Evolutionary conservation across 2,329 filamentous ascomycete species (phyloP).

Genomic region (Furcasterigmium sp.): DNA sequence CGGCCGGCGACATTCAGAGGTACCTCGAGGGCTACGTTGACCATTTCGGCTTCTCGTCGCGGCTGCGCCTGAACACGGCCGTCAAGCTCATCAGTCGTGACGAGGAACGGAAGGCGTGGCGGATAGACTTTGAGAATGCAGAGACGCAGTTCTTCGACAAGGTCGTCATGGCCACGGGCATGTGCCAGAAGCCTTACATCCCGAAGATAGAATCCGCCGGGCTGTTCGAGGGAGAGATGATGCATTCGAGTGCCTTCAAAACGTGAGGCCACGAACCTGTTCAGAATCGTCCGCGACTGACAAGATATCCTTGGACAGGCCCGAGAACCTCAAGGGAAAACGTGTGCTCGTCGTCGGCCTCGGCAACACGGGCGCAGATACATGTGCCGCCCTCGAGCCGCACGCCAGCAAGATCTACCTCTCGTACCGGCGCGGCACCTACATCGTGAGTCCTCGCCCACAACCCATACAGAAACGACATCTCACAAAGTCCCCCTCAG

Average conservation of each 20-base stretch:
- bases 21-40: slow-evolving; percentile 35
- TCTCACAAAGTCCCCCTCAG: too few species aligned
- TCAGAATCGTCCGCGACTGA: not conserved
- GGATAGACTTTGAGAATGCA: not conserved
- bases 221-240: slow-evolving; percentile 10
- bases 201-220: slow-evolving; percentile 8
- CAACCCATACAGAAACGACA: too few species aligned
- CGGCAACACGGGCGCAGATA: slow-evolving; percentile 73
- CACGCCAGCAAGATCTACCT: not conserved
- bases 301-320: not conserved
- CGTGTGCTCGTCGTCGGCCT: slow-evolving; percentile 71
- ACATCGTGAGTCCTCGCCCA: not conserved
- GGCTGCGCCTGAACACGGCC: slow-evolving; percentile 16
- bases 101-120: slow-evolving; percentile 3
- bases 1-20: slow-evolving; percentile 21
- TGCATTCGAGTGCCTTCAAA: slow-evolving; percentile 12
- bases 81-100: slow-evolving; percentile 6
- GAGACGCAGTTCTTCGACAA: slow-evolving; percentile 5
- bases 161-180: slow-evolving; percentile 10
- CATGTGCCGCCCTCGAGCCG: not conserved
- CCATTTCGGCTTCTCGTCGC: slow-evolving; percentile 26
- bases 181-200: slow-evolving; percentile 6
- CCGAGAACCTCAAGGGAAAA: slow-evolving; percentile 7
- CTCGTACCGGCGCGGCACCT: not conserved
- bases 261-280: too few species aligned